Conservation (phyloP, 2,329 filamentous ascomycete species). For the Penicillium sclerotiorum region DNA sequence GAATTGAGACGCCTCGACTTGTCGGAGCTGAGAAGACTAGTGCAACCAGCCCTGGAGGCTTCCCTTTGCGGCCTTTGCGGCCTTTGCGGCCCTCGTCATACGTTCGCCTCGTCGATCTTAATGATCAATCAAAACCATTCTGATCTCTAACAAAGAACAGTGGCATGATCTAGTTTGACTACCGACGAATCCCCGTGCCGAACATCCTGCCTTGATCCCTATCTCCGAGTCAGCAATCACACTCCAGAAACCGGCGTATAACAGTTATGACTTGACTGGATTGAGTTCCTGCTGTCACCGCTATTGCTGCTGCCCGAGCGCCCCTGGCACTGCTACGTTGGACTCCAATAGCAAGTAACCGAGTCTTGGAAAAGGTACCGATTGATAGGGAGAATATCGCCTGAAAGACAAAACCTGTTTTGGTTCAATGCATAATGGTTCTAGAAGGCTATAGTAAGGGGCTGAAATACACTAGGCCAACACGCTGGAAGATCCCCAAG, state of each 20-base stretch:
- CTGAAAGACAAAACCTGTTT: slow-evolving; percentile 6
- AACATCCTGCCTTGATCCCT: too few species aligned
- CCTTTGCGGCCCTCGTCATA: too few species aligned
- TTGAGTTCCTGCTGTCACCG: background rate
- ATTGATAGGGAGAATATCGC: slow-evolving; percentile 4
- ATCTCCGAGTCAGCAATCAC: too few species aligned
- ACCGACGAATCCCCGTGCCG: too few species aligned
- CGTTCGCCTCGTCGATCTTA: too few species aligned
- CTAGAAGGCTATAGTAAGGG: slow-evolving; percentile 14
- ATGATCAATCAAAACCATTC: too few species aligned
- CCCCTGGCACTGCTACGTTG: background rate
- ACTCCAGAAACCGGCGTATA: too few species aligned
- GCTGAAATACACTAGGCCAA: slow-evolving; percentile 13
- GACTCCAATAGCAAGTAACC: background rate
- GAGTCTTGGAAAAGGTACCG: background rate
- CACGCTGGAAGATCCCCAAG: slow-evolving; percentile 9
- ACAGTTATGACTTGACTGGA: too few species aligned
- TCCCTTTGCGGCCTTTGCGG: too few species aligned
- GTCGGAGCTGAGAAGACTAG: background rate
- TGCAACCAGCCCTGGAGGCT: background rate
- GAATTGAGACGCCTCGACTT: background rate
- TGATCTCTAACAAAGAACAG: too few species aligned
- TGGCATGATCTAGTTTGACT: too few species aligned
- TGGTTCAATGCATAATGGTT: slow-evolving; percentile 10
- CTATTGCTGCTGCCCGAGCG: background rate